phyloP scores from a whole-genome alignment of 2,329 filamentous ascomycete species.

The Chrysosphaeria jannelii region DNA sequence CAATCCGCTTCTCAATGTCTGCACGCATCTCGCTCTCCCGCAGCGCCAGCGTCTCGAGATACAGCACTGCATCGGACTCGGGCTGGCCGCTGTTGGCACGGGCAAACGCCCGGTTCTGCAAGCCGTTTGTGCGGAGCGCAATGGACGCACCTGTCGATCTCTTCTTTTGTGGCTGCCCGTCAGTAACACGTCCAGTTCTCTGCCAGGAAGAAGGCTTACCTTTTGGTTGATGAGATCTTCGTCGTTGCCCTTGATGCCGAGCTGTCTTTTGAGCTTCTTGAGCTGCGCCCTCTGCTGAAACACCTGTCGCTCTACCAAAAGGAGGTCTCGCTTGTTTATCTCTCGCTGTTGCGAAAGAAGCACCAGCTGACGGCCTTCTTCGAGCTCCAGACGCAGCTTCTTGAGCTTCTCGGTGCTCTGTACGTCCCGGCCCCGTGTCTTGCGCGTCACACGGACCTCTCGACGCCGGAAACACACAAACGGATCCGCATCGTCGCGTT shows the following conservation, averaged over 20 bases:
- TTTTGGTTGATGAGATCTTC: conserved; percentile 88
- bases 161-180: conserved; percentile 33
- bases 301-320: conserved; percentile 43
- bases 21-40: conserved; percentile 52
- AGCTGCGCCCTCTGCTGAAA: conserved; percentile 60
- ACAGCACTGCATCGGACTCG: conserved; percentile 48
- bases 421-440: conserved; percentile 77
- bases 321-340: conserved; percentile 42
- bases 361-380: conserved; percentile 61
- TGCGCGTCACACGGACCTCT: conserved; percentile 78
- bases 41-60: conserved; percentile 51
- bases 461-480: conserved; percentile 94
- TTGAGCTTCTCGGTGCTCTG: conserved; percentile 88
- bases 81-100: conserved; percentile 35
- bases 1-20: conserved; percentile 64
- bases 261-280: conserved; percentile 64
- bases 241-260: conserved; percentile 75
- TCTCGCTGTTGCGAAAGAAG: conserved; percentile 55
- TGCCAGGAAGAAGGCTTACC: conserved; percentile 18
- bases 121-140: conserved; percentile 19
- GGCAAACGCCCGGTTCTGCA: conserved; percentile 37
- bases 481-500: conserved; percentile 84
- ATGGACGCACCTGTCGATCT: conserved; percentile 29
- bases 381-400: conserved; percentile 66
- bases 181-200: conserved; percentile 10